Evolutionary conservation across 768 basidiomycete genomes (phyloP).

Genomic region (Melanogaster broomeanus): DNA sequence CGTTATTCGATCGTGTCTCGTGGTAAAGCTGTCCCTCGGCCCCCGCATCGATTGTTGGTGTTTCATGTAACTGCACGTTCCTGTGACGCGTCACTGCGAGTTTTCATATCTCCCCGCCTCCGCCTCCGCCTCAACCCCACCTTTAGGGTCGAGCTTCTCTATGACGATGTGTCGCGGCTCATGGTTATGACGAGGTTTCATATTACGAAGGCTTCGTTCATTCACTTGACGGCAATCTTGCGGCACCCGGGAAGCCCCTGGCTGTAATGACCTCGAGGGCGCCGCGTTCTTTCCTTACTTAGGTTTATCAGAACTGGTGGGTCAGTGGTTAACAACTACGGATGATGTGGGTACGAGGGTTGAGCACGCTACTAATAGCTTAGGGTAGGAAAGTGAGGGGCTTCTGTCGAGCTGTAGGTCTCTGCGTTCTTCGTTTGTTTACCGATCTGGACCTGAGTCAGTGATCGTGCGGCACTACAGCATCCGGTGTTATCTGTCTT

Average conservation of each 20-base stretch:
- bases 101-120: conserved; percentile 17
- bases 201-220: conserved; percentile 10
- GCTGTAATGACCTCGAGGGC: conserved; percentile 34
- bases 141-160: conserved; percentile 14
- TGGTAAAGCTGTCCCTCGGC: not conserved
- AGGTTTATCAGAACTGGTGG: not conserved
- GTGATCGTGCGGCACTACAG: not conserved
- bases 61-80: conserved; percentile 10
- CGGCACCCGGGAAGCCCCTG: conserved; percentile 12
- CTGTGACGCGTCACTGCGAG: conserved; percentile 28
- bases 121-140: conserved; percentile 33
- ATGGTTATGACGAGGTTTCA: conserved; percentile 11
- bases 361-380: not conserved
- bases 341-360: conserved; percentile 3
- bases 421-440: not conserved
- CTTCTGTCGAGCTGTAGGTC: not conserved
- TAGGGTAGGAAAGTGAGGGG: not conserved
- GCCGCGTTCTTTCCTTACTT: conserved; percentile 20
- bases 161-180: conserved; percentile 14
- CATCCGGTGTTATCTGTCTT: not conserved
- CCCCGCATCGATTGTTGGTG: conserved; percentile 17
- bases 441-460: not conserved
- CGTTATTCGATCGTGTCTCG: conserved; percentile 5
- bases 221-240: conserved; percentile 10
- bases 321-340: not conserved